Base-by-base conservation (phyloP, 2,329 filamentous ascomycete species). In the Neocatenulostroma microsporum region DNA sequence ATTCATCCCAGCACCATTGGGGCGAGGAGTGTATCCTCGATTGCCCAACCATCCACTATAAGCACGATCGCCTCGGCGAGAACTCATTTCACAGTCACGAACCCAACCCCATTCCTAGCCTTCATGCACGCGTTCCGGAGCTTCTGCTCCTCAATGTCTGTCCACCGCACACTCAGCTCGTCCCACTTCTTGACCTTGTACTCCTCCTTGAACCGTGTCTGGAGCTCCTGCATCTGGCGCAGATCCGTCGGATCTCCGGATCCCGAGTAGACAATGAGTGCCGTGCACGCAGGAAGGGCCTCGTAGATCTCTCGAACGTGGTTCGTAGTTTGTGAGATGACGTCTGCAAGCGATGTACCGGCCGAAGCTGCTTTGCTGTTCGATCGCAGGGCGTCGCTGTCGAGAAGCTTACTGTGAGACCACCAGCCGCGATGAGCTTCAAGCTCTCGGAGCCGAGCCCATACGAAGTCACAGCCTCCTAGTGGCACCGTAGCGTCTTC, bases 251-350 rank as follows among this genome's bases (percentile, higher is more conserved):
- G 76, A 49, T 80, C 75, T 20, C 74, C 74, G 2, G 74, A 77
- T n/a, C 77, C 77, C 39, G 70, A 75, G 55, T 79, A 80, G 20
- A 80, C 69, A 19, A 81, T 66, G 37, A 80, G 69, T 8, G 77
- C 68, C 1, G 76, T 79, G 49, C 73, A 74, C 5, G 67, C 62
- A 11, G 76, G 75, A 20, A 80, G 60, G 5, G 67, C 63, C 2
- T 73, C 66, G 53, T 72, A 76, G 37, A 80, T 66, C 9, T 60
- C 59, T 15, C 58, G 53, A 40, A 81, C 73, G 36, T 67, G 58
- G 10, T 61, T 53, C 24, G 75, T 63, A 0, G 74, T 78, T 19
- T 62, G 62, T 5, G 65, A 50, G 1, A 78, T 67, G 2, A 68
- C 62, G 2, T 59, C 56, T 10, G 63, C 56, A 29, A 79, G 66